phyloP scores from a whole-genome alignment of 2,329 filamentous ascomycete species.

The Stachybotrys chartarum region DNA sequence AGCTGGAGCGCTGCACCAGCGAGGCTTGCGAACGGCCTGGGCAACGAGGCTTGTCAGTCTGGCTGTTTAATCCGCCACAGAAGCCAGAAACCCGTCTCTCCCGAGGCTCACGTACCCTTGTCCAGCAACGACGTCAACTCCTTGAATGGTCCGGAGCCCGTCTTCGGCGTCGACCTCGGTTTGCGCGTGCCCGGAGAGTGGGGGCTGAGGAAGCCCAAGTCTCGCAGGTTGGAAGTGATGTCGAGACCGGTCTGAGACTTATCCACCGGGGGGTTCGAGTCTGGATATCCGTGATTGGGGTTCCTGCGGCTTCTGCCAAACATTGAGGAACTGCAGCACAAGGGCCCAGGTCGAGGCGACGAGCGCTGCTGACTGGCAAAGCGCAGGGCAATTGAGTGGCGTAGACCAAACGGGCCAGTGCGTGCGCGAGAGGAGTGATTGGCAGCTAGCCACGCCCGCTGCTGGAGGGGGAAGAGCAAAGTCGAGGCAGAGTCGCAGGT shows the following conservation, averaged over 20 bases:
- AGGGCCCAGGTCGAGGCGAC: background rate
- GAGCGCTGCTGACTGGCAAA: background rate
- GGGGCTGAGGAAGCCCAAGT: slow-evolving; percentile 20
- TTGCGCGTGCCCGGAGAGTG: slow-evolving; percentile 12
- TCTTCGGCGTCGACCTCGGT: slow-evolving; percentile 17
- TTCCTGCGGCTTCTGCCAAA: slow-evolving; percentile 27
- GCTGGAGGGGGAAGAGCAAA: background rate
- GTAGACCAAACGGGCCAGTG: background rate
- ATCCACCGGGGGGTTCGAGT: slow-evolving; percentile 7
- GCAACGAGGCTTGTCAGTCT: background rate
- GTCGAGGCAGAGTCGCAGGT: background rate
- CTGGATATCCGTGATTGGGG: slow-evolving; percentile 16
- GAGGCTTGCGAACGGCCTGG: slow-evolving; percentile 16
- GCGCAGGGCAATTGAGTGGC: background rate
- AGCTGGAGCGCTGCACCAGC: slow-evolving; percentile 20
- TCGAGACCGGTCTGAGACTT: slow-evolving; percentile 8
- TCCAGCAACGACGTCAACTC: slow-evolving; percentile 29
- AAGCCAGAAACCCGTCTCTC: too few relatives aligned
- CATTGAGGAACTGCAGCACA: slow-evolving; percentile 19
- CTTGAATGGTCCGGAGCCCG: slow-evolving; percentile 15
- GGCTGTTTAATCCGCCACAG: background rate
- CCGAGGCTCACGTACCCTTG: slow-evolving; percentile 26
- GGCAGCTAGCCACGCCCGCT: background rate
- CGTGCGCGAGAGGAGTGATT: background rate
- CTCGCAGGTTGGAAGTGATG: slow-evolving; percentile 17